Percentiles rank a stretch among this genome's conserved stretches.
These are phyloP conservation scores for Glonium stellatum DNA, from an alignment of 495 filamentous ascomycete genomes.

Conservation along the genomic window DNA sequence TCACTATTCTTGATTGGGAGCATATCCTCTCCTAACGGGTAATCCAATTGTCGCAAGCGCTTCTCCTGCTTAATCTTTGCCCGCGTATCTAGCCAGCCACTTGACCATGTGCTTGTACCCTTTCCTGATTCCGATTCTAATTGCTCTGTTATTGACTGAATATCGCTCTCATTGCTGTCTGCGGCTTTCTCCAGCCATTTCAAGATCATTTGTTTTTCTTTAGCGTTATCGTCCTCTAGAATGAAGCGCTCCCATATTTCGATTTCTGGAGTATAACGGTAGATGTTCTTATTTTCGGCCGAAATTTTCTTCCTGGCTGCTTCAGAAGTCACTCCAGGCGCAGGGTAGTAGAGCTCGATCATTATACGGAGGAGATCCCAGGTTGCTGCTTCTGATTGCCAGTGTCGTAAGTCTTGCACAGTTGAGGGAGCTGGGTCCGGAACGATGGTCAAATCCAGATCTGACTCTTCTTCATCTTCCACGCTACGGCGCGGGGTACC, in stretches of 20 bases:
- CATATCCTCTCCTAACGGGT: conserved; percentile 39
- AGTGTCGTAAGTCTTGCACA: conserved; percentile 50
- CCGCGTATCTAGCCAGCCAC: conserved; percentile 88
- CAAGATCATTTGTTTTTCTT: conserved; percentile 66
- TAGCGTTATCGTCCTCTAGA: conserved; percentile 58
- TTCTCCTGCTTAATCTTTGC: conserved; percentile 86
- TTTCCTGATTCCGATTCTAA: conserved; percentile 56
- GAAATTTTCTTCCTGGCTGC: conserved; percentile 42
- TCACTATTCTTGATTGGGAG: conserved; percentile 50
- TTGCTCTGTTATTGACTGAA: conserved; percentile 67
- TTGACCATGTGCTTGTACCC: conserved; percentile 61
- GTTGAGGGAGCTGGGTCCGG: conserved; percentile 2
- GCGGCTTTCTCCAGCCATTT: conserved; percentile 78
- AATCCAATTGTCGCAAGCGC: conserved; percentile 56
- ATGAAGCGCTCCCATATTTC: conserved; percentile 61
- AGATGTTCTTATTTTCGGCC: conserved; percentile 39
- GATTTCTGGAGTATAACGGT: conserved; percentile 54
- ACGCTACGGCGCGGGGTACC: conserved; percentile 1
- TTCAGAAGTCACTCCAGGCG: conserved; percentile 28
- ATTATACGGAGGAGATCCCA: conserved; percentile 75
- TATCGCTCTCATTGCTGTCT: conserved; percentile 52
- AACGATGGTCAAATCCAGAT: neutral
- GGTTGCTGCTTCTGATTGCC: conserved; percentile 71
- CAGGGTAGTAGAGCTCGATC: conserved; percentile 45
- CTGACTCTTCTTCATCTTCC: neutral